Evolutionary conservation across 2,329 filamentous ascomycete species (phyloP), one percentile per base, ranked within the genome.

Genomic region (Xylariaceae sp.): DNA sequence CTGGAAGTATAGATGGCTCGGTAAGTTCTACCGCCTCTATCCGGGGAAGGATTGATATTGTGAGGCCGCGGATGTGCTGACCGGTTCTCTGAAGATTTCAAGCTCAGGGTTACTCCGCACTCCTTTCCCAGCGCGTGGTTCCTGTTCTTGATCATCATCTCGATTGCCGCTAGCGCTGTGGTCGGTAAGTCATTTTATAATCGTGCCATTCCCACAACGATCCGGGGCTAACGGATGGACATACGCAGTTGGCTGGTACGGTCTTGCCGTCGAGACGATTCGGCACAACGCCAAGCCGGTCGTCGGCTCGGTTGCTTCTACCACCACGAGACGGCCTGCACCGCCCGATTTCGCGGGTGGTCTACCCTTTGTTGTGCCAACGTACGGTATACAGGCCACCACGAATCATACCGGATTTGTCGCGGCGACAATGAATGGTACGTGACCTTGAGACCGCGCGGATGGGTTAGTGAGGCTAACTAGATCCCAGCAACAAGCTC

Each of bases 161-260:
- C 56, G 2, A 40, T 63, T 19, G 48, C 53, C 16, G 9, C 50
- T 14, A 57, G 41, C 6, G 43, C 53, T 19, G 40, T 63, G 5
- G 48, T 58, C 21, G 41, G 65, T 67, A 18, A 61, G 63, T 60
- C 10, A 1, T 18, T 21, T 12, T 21, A 7, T n/a, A 20, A 20
- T n/a, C 18, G 10, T 6, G 40, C 23, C 50, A 26, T 40, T 19
- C 9, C 37, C 14, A 18, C 9, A 7, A 23, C 9, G 29, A 21
- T 1, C 2, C n/a, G n/a, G 26, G 21, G 26, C 41, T 50, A 23
- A 50, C 41, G 12, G 9, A 16, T 12, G 14, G 6, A 10, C 37
- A 14, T 19, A 20, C 19, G 9, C 18, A 66, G 64, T 59, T 50
- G 60, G 65, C 16, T 67, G 64, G 65, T 59, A 50, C n/a, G 54